A percentile compares a stretch with the other conserved stretches of the same genome.
These are phyloP conservation scores for Helotiales sp. DNA, from an alignment of 2,329 filamentous ascomycete genomes.

Conservation along the genomic window DNA sequence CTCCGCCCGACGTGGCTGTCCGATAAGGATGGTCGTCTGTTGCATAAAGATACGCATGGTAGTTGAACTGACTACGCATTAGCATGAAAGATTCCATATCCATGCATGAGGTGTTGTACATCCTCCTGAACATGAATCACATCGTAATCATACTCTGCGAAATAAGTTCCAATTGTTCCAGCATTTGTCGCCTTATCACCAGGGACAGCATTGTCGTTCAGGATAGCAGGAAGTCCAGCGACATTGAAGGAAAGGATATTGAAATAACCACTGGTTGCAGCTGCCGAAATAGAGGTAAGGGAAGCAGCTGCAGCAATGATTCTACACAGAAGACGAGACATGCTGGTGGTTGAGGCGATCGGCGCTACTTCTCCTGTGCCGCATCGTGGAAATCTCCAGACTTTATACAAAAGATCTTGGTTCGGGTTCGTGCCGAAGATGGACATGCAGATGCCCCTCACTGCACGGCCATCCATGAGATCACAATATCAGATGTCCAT, in stretches of 20 bases:
- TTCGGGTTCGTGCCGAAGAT: background rate
- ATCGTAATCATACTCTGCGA: slow-evolving; percentile 58
- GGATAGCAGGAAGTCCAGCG: slow-evolving; percentile 55
- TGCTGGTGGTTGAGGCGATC: slow-evolving; percentile 1
- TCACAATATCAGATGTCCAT: background rate
- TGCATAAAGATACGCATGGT: slow-evolving; percentile 62
- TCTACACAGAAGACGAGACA: slow-evolving; percentile 15
- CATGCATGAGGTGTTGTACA: background rate
- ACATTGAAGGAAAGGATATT: slow-evolving; percentile 58
- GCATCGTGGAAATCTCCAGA: background rate
- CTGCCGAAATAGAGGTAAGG: slow-evolving; percentile 13
- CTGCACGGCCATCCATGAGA: background rate
- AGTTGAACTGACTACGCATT: slow-evolving; percentile 52
- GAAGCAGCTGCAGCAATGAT: slow-evolving; percentile 16
- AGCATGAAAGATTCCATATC: background rate
- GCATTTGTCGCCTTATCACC: slow-evolving; percentile 63
- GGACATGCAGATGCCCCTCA: background rate
- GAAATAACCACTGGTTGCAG: slow-evolving; percentile 44
- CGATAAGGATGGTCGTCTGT: slow-evolving; percentile 60
- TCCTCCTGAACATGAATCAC: slow-evolving; percentile 65
- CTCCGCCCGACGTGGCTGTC: slow-evolving; percentile 65
- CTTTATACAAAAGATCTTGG: background rate
- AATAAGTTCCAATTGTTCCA: slow-evolving; percentile 53
- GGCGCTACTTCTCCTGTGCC: background rate
- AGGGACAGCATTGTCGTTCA: slow-evolving; percentile 60